Base-by-base conservation (phyloP, 148 eudicot species). In the Rhododendron kiyosumense region DNA sequence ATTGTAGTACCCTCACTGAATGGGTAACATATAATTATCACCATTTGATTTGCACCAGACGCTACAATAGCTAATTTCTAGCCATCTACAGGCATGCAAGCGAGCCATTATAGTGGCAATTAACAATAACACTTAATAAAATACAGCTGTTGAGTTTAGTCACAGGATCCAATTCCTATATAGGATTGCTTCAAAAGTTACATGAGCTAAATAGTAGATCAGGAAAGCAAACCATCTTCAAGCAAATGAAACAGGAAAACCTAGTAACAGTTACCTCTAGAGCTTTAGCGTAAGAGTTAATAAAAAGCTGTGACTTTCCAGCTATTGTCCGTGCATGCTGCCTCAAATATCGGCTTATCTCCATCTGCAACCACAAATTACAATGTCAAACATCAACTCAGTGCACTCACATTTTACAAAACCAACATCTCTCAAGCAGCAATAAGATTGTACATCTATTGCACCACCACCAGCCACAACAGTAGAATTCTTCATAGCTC, bases 401-500 rank as follows among this genome's bases (percentile, higher is more conserved):
- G 67, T 43, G 36, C 26, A 52, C 63, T 45, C 9, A 83, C 24
- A 65, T 52, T 81, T 12, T 32, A 75, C 34, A 75, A 26, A 34
- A 85, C 34, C 28, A 59, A 28, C 74, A 32, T 65, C 32, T 45
- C 74, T 54, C 8, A 69, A 36, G 83, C 15, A 78, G 28, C 48
- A 24, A 54, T 34, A 46, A 85, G 67, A 24, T 14, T 92, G 63
- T 95, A 97, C 99, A 93, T 97, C 99, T 61, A 97, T 97, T 76
- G 99, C 99, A 81, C 99, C 99, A n/a, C 99, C 99, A 84, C 99
- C 99, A 89, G 99, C 90, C 86, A 97, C 96, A n/a, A 97, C 96
- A 32, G 98, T 97, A 41, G 99, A 97, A 86, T 97, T 97, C 90
- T 95, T 97, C 78, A 97, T 36, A 61, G 99, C 99, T 89, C 99